These are phyloP conservation scores for Xylariales sp. DNA, from an alignment of 2,329 filamentous ascomycete genomes.

Conservation along the genomic window DNA sequence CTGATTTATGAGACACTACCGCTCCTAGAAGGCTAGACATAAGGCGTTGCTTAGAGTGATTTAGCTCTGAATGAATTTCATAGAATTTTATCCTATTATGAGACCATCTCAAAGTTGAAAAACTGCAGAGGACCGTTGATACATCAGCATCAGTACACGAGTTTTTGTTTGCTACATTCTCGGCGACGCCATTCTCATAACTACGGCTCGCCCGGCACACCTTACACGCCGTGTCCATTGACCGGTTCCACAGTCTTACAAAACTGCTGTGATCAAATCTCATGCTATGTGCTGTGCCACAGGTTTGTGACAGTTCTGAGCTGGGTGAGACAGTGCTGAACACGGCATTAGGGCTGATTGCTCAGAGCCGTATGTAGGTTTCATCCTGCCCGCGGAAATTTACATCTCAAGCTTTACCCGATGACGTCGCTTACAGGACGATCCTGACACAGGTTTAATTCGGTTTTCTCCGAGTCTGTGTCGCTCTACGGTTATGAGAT, in stretches of 20 bases:
- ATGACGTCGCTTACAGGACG: background rate
- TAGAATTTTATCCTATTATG: background rate
- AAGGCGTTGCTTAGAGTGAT: background rate
- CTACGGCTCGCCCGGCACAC: background rate
- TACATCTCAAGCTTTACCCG: background rate
- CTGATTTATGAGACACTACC: background rate
- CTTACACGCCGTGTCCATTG: background rate
- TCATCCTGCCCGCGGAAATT: background rate
- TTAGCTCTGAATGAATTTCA: background rate
- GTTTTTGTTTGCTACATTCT: background rate
- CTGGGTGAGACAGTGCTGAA: background rate
- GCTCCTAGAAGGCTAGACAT: background rate
- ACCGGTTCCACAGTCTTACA: background rate
- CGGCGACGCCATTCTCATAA: background rate
- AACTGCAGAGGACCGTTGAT: background rate
- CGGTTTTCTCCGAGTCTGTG: background rate
- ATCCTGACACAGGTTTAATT: background rate
- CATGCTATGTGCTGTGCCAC: background rate
- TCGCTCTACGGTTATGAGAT: background rate
- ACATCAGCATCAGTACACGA: background rate
- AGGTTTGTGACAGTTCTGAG: background rate
- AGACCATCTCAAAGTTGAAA: background rate
- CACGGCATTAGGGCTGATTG: slow-evolving; percentile 2
- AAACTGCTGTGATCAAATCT: background rate
- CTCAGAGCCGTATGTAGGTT: background rate